Conservation (phyloP, 371 early-diverging fungal species). For the Mortierella sp. region DNA sequence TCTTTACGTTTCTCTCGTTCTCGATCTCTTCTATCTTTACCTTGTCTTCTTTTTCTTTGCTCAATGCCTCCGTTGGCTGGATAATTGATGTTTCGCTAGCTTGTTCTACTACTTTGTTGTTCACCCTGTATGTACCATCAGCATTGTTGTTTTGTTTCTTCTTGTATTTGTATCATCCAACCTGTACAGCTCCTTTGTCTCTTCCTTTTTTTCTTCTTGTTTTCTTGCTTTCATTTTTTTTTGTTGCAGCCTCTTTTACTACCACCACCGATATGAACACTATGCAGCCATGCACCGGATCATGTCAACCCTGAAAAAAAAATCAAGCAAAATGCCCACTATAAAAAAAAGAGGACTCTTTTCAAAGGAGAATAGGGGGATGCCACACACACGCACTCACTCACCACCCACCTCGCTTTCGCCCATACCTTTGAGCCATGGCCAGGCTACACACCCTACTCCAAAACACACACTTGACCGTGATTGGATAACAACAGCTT, state of each 20-base stretch:
- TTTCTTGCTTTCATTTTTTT: conserved; percentile 18
- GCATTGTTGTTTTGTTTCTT: conserved; percentile 3
- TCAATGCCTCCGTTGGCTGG: background rate
- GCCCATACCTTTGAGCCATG: no score
- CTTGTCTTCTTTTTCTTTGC: background rate
- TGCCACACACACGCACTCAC: background rate
- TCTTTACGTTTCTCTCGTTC: background rate
- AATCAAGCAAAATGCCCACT: no score
- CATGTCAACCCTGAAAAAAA: background rate
- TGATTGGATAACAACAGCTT: background rate
- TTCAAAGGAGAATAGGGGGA: background rate
- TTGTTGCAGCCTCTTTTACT: background rate
- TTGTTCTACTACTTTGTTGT: conserved; percentile 18
- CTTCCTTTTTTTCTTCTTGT: background rate
- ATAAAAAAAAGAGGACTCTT: background rate
- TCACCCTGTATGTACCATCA: no score
- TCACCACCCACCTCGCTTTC: background rate
- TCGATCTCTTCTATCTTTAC: no score
- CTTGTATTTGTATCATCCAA: conserved; percentile 33
- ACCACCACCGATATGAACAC: no score
- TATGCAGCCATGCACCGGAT: no score
- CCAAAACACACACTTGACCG: background rate
- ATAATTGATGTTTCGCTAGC: conserved; percentile 20
- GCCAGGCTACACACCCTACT: background rate
- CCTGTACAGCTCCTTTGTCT: conserved; percentile 12